Evolutionary conservation across 2,329 filamentous ascomycete genomes (phyloP).

Genomic region (Diaporthe sp.): DNA sequence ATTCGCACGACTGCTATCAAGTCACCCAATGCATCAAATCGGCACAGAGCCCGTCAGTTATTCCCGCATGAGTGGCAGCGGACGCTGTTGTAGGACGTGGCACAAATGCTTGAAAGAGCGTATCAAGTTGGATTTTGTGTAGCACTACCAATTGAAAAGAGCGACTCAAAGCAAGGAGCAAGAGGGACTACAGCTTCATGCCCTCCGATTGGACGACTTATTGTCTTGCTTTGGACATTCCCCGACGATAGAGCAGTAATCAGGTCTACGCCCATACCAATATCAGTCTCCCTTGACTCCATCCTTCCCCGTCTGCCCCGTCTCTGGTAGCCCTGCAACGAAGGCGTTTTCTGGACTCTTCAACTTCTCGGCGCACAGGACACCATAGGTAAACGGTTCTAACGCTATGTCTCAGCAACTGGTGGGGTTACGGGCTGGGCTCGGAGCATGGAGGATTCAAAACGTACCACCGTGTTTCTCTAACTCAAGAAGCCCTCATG

Average conservation of each 20-base stretch:
- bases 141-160: slow-evolving; percentile 34
- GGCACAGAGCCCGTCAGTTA: not conserved
- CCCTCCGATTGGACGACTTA: slow-evolving; percentile 27
- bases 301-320: slow-evolving; percentile 30
- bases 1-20: not conserved
- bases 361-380: slow-evolving; percentile 31
- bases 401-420: not conserved
- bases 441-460: not conserved
- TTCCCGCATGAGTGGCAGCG: not conserved
- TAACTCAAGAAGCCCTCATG: slow-evolving; percentile 71
- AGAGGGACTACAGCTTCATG: slow-evolving; percentile 17
- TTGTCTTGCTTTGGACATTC: slow-evolving; percentile 23
- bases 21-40: not conserved
- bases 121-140: slow-evolving; percentile 27
- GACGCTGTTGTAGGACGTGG: not conserved
- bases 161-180: slow-evolving; percentile 27
- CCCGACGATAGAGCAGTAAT: slow-evolving; percentile 24
- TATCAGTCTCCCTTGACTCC: slow-evolving; percentile 19
- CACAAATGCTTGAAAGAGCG: slow-evolving; percentile 29
- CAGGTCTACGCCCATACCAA: slow-evolving; percentile 25
- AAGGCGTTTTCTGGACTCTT: slow-evolving; percentile 23
- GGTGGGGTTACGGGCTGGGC: not conserved
- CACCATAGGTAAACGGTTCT: slow-evolving; percentile 32
- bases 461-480: slow-evolving; percentile 33
- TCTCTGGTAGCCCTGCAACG: slow-evolving; percentile 31